phyloP scores from a whole-genome alignment of 2,329 filamentous ascomycete species.

The Colletotrichum costaricense region DNA sequence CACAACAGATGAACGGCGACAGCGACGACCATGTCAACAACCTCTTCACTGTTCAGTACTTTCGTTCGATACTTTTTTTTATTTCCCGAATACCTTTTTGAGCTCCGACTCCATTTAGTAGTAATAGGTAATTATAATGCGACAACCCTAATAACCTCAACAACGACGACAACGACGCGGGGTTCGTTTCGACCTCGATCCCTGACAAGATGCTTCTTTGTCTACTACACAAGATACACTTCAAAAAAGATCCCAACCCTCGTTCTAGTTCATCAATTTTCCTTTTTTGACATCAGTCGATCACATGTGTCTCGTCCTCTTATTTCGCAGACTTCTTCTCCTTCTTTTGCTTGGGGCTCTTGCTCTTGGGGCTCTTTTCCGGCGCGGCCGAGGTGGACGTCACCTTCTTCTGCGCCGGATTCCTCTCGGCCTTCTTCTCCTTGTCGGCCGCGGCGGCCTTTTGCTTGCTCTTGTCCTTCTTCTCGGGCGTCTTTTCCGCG shows the following conservation, averaged over 20 bases:
- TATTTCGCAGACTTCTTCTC: constrained; percentile 34
- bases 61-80: not conserved
- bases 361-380: constrained; percentile 34
- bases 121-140: constrained; percentile 35
- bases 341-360: constrained; percentile 35
- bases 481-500: constrained; percentile 29
- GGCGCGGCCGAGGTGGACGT: not conserved
- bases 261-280: not conserved
- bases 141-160: constrained; percentile 6
- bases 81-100: constrained; percentile 16
- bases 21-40: not conserved
- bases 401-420: constrained; percentile 16
- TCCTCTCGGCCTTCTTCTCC: constrained; percentile 38
- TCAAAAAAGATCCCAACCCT: not conserved
- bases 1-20: not conserved
- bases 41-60: not conserved
- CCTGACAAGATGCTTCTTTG: constrained; percentile 20
- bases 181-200: constrained; percentile 2
- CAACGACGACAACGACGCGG: not conserved
- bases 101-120: constrained; percentile 31
- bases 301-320: not conserved
- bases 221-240: constrained; percentile 22
- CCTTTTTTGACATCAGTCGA: not conserved
- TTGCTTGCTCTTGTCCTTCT: constrained; percentile 34
- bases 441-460: constrained; percentile 31